phyloP scores from a whole-genome alignment of 75 land plant species.

The Picea glauca region DNA sequence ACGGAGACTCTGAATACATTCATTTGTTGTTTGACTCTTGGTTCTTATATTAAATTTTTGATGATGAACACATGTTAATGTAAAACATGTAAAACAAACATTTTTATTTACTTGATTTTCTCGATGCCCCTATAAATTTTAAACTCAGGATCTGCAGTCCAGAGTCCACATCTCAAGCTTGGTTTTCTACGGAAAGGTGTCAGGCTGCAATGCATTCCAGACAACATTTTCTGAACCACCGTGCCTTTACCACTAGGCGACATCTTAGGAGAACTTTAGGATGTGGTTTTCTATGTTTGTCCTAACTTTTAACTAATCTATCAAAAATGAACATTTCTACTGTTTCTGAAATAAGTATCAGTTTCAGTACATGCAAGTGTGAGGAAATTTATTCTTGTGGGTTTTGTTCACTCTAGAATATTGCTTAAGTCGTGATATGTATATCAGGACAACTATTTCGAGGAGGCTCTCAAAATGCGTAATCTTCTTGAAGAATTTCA shows the following conservation, averaged over 20 bases:
- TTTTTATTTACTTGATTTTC: no score
- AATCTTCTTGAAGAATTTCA: constrained; percentile 50
- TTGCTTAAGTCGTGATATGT: not conserved
- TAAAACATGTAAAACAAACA: no score
- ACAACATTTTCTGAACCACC: not conserved
- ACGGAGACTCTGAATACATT: not conserved
- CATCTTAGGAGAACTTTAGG: not conserved
- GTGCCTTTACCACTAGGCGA: not conserved
- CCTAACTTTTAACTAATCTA: not conserved
- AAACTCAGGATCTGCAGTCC: not conserved
- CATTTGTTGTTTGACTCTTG: not conserved
- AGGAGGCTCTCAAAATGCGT: constrained; percentile 53
- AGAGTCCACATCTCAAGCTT: not conserved
- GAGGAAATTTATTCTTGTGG: not conserved
- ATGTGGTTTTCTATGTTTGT: not conserved
- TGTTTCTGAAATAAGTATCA: not conserved
- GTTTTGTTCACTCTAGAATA: not conserved
- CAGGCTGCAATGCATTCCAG: not conserved
- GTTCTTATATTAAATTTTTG: not conserved
- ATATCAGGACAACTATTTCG: constrained; percentile 46
- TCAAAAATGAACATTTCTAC: no score
- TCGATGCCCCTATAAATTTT: not conserved
- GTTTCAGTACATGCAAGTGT: not conserved
- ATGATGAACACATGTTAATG: not conserved
- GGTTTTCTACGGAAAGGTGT: not conserved